Conservation (phyloP, 345 rosid genomes). For the Lagerstroemia speciosa region DNA sequence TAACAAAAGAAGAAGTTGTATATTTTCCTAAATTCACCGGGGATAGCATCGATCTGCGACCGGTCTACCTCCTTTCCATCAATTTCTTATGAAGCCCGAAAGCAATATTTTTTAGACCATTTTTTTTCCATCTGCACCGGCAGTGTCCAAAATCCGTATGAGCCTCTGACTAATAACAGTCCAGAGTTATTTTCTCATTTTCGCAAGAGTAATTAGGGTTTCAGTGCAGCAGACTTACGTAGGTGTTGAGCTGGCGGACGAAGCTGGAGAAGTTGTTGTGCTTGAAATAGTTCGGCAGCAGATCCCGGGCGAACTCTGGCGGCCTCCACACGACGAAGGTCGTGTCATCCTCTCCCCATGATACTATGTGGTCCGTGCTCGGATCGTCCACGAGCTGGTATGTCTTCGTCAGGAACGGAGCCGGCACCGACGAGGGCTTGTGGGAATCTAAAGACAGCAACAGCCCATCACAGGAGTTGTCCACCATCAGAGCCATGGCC, state of each 20-base stretch:
- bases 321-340: constrained; percentile 94
- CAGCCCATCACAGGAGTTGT: constrained; percentile 52
- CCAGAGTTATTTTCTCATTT: neutral
- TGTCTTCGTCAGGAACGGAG: constrained; percentile 88
- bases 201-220: neutral
- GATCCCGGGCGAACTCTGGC: constrained; percentile 90
- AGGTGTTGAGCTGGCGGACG: constrained; percentile 95
- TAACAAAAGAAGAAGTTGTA: no score
- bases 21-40: no score
- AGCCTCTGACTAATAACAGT: no score
- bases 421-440: constrained; percentile 69
- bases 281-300: constrained; percentile 92
- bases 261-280: constrained; percentile 97
- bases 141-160: no score
- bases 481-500: constrained; percentile 44
- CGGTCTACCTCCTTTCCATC: no score
- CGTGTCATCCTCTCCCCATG: constrained; percentile 89
- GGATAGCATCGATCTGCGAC: no score
- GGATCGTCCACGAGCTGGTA: constrained; percentile 94
- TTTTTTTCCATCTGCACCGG: no score
- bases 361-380: constrained; percentile 70
- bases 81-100: no score
- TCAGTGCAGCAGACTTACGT: constrained; percentile 30
- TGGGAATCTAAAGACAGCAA: constrained; percentile 69
- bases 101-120: no score